These are phyloP conservation scores for Sporobolomyces roseus DNA, from an alignment of 768 basidiomycete genomes.

Conservation along the genomic window DNA sequence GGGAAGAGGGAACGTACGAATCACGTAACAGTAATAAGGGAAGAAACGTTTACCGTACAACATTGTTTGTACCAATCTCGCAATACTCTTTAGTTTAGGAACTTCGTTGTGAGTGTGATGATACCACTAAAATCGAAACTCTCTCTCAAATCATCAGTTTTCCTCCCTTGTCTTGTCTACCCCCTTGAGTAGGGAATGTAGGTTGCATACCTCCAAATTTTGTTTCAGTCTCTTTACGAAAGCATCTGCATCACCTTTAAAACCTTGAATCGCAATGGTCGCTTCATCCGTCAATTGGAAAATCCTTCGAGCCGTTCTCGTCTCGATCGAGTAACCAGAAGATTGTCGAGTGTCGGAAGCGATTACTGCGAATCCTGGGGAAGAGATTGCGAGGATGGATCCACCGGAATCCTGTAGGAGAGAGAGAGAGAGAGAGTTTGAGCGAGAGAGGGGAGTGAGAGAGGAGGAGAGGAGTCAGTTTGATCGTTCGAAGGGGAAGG, in stretches of 20 bases:
- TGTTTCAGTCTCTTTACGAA: slow-evolving; percentile 96
- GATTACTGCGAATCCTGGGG: slow-evolving; percentile 86
- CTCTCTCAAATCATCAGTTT: not conserved
- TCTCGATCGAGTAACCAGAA: slow-evolving; percentile 97
- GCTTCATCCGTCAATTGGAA: slow-evolving; percentile 68
- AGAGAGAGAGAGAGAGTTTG: too few relatives aligned
- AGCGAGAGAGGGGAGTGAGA: too few relatives aligned
- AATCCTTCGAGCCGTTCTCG: slow-evolving; percentile 92
- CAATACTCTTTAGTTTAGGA: slow-evolving; percentile 94
- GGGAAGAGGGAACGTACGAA: slow-evolving; percentile 25
- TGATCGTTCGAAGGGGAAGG: not conserved
- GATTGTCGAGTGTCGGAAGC: slow-evolving; percentile 96
- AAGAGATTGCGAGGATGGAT: slow-evolving; percentile 86
- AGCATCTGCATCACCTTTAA: slow-evolving; percentile 94
- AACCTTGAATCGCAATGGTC: slow-evolving; percentile 91
- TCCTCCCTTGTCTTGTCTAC: not conserved
- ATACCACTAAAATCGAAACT: slow-evolving; percentile 70
- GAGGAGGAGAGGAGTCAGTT: too few relatives aligned
- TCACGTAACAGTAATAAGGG: slow-evolving; percentile 94
- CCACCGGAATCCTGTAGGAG: slow-evolving; percentile 66
- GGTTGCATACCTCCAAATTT: slow-evolving; percentile 73
- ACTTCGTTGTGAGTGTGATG: slow-evolving; percentile 93
- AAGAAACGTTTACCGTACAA: slow-evolving; percentile 93
- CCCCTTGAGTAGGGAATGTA: not conserved
- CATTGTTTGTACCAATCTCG: slow-evolving; percentile 98